Conservation (phyloP, 2,329 filamentous ascomycete species). For the Cadophora luteo-olivacea region DNA sequence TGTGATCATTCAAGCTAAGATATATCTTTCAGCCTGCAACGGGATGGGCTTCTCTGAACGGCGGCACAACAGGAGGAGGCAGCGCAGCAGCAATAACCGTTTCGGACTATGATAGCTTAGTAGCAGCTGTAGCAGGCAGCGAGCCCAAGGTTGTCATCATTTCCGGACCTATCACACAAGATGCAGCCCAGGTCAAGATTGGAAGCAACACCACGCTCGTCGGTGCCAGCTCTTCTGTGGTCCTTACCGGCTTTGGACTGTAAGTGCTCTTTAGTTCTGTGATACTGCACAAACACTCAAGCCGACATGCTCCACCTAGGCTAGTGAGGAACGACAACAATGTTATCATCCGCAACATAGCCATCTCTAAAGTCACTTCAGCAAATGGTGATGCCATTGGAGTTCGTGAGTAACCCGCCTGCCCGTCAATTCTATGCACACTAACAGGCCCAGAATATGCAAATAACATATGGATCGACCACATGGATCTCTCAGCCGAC, state of each 20-base stretch:
- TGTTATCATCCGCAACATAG: constrained; percentile 68
- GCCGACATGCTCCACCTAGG: not conserved
- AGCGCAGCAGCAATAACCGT: constrained; percentile 63
- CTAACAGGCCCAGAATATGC: constrained; percentile 47
- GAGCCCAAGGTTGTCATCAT: constrained; percentile 55
- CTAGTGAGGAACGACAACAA: constrained; percentile 59
- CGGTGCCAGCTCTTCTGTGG: constrained; percentile 46
- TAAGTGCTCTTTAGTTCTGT: not conserved
- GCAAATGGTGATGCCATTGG: constrained; percentile 64
- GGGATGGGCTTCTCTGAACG: constrained; percentile 28
- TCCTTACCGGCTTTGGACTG: constrained; percentile 36
- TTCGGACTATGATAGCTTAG: constrained; percentile 56
- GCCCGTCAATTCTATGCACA: not conserved
- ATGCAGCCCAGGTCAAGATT: constrained; percentile 51
- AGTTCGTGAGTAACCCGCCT: constrained; percentile 47
- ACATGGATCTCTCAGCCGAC: constrained; percentile 69
- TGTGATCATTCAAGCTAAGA: too few species aligned
- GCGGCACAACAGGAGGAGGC: constrained; percentile 46
- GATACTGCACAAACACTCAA: too few species aligned
- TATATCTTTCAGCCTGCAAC: not conserved
- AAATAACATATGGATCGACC: constrained; percentile 71
- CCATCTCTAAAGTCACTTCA: constrained; percentile 62
- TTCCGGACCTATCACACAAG: constrained; percentile 51
- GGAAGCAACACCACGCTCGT: constrained; percentile 59
- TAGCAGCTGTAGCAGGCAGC: constrained; percentile 55